Percentiles rank a stretch among this genome's conserved stretches.
Evolutionary conservation across 2,329 filamentous ascomycete genomes (phyloP).

Genomic region (Stachybotrys elegans): DNA sequence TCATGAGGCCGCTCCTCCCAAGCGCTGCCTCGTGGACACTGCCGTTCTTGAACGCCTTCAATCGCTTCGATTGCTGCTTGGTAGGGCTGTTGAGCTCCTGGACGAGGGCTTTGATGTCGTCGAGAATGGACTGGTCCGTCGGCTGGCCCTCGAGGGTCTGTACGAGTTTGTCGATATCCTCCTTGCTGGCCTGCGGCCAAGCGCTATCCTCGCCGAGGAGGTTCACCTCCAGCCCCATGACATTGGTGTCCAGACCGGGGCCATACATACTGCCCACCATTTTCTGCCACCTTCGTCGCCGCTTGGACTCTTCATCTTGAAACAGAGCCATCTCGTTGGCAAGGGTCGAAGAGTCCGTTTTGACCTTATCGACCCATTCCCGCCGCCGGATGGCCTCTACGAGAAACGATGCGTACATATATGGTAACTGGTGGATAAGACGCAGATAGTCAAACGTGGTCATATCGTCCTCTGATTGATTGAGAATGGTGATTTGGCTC

Average conservation of each 20-base stretch:
- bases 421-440: slow-evolving; percentile 76
- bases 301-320: slow-evolving; percentile 86
- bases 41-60: slow-evolving; percentile 94
- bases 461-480: slow-evolving; percentile 68
- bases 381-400: slow-evolving; percentile 79
- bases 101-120: slow-evolving; percentile 71
- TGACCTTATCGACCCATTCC: slow-evolving; percentile 91
- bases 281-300: slow-evolving; percentile 86
- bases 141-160: slow-evolving; percentile 60
- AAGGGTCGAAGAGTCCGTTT: slow-evolving; percentile 76
- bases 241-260: slow-evolving; percentile 61
- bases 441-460: slow-evolving; percentile 77
- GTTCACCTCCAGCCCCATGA: slow-evolving; percentile 79
- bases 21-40: slow-evolving; percentile 88
- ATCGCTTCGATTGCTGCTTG: slow-evolving; percentile 77
- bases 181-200: slow-evolving; percentile 73
- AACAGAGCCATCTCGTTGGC: slow-evolving; percentile 91
- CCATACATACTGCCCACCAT: slow-evolving; percentile 72
- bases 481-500: slow-evolving; percentile 64
- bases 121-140: slow-evolving; percentile 59
- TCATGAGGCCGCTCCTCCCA: slow-evolving; percentile 78
- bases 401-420: slow-evolving; percentile 84
- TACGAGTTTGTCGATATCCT: slow-evolving; percentile 73
- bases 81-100: slow-evolving; percentile 77
- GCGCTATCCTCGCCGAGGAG: slow-evolving; percentile 70